phyloP scores from a whole-genome alignment of 768 basidiomycete species.

The Paxillus ammoniavirescens region DNA sequence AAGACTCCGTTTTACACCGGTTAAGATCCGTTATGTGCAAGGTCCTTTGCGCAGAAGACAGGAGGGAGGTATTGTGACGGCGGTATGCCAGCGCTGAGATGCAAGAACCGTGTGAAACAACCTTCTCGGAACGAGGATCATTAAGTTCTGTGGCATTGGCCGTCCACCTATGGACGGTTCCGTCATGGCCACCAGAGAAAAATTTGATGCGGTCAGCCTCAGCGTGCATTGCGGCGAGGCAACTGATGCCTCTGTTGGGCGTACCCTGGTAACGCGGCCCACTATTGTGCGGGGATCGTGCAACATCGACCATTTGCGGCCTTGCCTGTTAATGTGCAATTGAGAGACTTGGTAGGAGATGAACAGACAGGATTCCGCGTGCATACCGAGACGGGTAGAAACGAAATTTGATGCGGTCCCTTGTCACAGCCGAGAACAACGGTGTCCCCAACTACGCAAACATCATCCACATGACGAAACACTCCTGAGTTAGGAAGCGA shows the following conservation, averaged over 20 bases:
- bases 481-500: slow-evolving; percentile 38
- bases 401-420: slow-evolving; percentile 42
- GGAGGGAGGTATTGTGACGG: slow-evolving; percentile 31
- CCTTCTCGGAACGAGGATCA: slow-evolving; percentile 24
- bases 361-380: slow-evolving; percentile 25
- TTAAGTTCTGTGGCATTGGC: slow-evolving; percentile 18
- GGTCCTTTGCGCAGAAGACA: slow-evolving; percentile 35
- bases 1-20: slow-evolving; percentile 28
- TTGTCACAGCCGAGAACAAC: slow-evolving; percentile 43
- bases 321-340: slow-evolving; percentile 27
- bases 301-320: slow-evolving; percentile 32
- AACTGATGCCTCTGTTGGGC: slow-evolving; percentile 36
- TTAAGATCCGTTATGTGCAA: slow-evolving; percentile 39
- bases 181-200: slow-evolving; percentile 50
- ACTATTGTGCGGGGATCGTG: slow-evolving; percentile 32
- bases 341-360: slow-evolving; percentile 19
- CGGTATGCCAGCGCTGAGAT: slow-evolving; percentile 41
- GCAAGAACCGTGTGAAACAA: slow-evolving; percentile 30
- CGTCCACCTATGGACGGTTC: slow-evolving; percentile 41
- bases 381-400: slow-evolving; percentile 35
- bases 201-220: slow-evolving; percentile 35
- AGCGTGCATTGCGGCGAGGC: slow-evolving; percentile 39
- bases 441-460: slow-evolving; percentile 39
- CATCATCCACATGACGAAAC: slow-evolving; percentile 46
- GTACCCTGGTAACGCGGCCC: slow-evolving; percentile 23